These are phyloP conservation scores for Nicotiana paniculata DNA, from an alignment of 257 asterid species.

Conservation along the genomic window DNA sequence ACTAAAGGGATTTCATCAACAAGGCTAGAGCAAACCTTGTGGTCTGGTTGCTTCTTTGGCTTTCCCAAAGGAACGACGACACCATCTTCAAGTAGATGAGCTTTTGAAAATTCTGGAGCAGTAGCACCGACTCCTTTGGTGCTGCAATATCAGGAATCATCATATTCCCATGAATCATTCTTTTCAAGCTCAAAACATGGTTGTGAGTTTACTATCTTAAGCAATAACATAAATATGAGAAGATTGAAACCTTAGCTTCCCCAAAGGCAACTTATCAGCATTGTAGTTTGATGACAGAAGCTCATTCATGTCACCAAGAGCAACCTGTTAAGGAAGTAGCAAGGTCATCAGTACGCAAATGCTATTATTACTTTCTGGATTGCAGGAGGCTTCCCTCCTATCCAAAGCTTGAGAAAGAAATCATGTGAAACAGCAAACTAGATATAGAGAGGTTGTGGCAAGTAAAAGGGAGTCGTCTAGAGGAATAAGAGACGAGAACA, in stretches of 20 bases:
- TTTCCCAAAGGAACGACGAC: constrained; percentile 68
- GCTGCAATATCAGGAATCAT: constrained; percentile 29
- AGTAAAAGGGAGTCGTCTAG: background rate
- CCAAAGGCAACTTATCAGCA: constrained; percentile 74
- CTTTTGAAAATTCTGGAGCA: constrained; percentile 60
- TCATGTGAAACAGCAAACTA: background rate
- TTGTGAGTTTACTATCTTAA: background rate
- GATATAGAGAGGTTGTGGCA: background rate
- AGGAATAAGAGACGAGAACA: background rate
- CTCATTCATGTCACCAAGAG: constrained; percentile 95
- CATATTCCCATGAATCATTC: background rate
- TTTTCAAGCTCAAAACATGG: background rate
- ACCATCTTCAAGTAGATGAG: constrained; percentile 60
- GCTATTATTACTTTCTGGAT: background rate
- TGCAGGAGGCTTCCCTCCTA: background rate
- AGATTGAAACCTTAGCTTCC: constrained; percentile 67
- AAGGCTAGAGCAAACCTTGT: constrained; percentile 29
- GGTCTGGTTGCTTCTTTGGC: constrained; percentile 49
- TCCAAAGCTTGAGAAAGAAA: background rate
- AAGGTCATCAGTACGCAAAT: background rate
- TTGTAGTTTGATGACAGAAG: constrained; percentile 42
- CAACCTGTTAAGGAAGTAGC: constrained; percentile 54
- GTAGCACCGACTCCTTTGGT: constrained; percentile 86
- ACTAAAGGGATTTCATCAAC: background rate
- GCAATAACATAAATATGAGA: background rate